Evolutionary conservation across 1,139 yeast species (phyloP).

Genomic region (Pichia sp.): DNA sequence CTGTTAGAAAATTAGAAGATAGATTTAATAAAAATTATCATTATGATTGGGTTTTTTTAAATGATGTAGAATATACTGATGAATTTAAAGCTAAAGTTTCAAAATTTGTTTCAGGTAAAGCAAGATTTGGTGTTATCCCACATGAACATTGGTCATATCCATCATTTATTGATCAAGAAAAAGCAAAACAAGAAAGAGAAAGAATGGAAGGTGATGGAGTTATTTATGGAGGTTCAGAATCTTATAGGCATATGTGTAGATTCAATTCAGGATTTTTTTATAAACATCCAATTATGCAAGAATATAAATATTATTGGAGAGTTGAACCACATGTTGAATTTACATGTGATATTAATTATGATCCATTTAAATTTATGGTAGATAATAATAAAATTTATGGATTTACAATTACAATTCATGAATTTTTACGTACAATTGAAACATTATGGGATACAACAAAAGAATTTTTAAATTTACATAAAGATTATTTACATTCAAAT

Average conservation of each 20-base stretch:
- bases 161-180: conserved; percentile 50
- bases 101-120: conserved; percentile 51
- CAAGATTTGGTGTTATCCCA: conserved; percentile 56
- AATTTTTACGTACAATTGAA: conserved; percentile 51
- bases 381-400: conserved; percentile 57
- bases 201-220: conserved; percentile 44
- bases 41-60: conserved; percentile 72
- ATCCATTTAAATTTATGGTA: conserved; percentile 57
- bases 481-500: conserved; percentile 40
- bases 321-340: conserved; percentile 63
- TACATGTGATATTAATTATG: conserved; percentile 59
- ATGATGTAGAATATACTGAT: conserved; percentile 53
- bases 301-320: conserved; percentile 66
- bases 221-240: conserved; percentile 56
- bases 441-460: conserved; percentile 53
- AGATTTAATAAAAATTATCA: conserved; percentile 61
- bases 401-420: conserved; percentile 60
- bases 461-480: conserved; percentile 41
- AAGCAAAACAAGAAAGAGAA: conserved; percentile 45
- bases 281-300: conserved; percentile 45
- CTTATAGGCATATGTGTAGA: conserved; percentile 75
- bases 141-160: conserved; percentile 64
- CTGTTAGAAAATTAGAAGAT: conserved; percentile 65
- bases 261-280: conserved; percentile 65
- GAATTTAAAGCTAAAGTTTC: conserved; percentile 48